phyloP scores from a whole-genome alignment of 768 basidiomycete genomes.

The Cyclocybe cylindracea region DNA sequence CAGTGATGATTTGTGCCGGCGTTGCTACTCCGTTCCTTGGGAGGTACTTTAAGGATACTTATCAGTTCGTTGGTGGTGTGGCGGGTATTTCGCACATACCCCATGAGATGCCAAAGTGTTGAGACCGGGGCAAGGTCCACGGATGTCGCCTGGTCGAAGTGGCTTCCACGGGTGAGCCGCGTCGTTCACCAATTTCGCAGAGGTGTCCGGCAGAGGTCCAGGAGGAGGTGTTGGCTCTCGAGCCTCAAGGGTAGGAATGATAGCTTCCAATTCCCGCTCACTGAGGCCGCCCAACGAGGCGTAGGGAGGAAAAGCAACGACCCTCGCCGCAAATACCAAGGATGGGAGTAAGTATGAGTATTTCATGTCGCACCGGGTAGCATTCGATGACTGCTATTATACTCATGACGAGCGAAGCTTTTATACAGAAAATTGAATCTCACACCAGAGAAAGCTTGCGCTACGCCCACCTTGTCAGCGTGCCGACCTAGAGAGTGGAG shows the following conservation, averaged over 20 bases:
- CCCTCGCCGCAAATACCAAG: too few relatives aligned
- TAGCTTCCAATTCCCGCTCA: constrained; percentile 17
- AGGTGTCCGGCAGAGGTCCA: constrained; percentile 15
- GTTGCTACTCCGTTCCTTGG: constrained; percentile 12
- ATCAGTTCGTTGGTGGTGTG: background rate
- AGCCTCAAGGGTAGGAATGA: constrained; percentile 9
- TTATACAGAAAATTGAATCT: too few relatives aligned
- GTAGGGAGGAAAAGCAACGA: constrained; percentile 21
- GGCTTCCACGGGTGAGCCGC: constrained; percentile 18
- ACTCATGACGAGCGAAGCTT: too few relatives aligned
- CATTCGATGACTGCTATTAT: too few relatives aligned
- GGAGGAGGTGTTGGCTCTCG: constrained; percentile 7
- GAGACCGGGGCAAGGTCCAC: constrained; percentile 18
- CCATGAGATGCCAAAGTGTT: constrained; percentile 23
- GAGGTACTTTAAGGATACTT: constrained; percentile 6
- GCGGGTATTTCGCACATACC: background rate
- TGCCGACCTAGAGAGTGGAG: too few relatives aligned
- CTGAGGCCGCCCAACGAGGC: constrained; percentile 24
- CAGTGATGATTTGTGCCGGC: constrained; percentile 11
- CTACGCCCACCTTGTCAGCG: too few relatives aligned
- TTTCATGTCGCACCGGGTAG: too few relatives aligned
- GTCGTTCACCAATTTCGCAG: constrained; percentile 19
- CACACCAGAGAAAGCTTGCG: too few relatives aligned
- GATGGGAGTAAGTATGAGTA: too few relatives aligned
- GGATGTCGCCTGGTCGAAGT: constrained; percentile 10